These are phyloP conservation scores for Calvatia gigantea DNA, from an alignment of 768 basidiomycete species.

Conservation along the genomic window DNA sequence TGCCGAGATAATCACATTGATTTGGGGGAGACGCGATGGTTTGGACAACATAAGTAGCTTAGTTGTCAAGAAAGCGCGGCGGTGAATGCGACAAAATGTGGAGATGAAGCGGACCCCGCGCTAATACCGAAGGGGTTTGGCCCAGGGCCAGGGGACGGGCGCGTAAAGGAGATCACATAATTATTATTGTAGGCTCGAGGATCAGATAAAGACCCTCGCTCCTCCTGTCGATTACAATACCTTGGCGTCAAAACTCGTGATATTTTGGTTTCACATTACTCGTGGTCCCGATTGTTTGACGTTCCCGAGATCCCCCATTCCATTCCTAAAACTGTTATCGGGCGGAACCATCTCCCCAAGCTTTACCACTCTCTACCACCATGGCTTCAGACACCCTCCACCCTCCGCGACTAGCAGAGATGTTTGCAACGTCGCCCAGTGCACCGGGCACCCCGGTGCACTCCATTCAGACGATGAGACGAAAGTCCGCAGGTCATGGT, in stretches of 20 bases:
- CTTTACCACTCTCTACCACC: conserved; percentile 23
- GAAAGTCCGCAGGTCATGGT: conserved; percentile 87
- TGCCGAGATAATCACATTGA: conserved; percentile 22
- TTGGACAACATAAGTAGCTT: not conserved
- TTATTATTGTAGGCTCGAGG: not conserved
- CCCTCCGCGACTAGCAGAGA: conserved; percentile 69
- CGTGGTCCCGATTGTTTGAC: not conserved
- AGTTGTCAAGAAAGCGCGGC: not conserved
- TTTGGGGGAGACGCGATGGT: not conserved
- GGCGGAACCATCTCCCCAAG: conserved; percentile 2
- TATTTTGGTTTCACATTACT: not conserved
- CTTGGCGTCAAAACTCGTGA: not conserved
- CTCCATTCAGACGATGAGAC: conserved; percentile 86
- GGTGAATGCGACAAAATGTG: conserved; percentile 13
- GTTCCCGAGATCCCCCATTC: conserved; percentile 5
- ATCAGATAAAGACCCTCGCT: not conserved
- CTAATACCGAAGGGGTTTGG: conserved; percentile 25
- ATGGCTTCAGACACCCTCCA: conserved; percentile 51
- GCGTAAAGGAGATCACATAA: not conserved
- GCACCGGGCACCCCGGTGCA: conserved; percentile 84
- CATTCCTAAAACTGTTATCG: conserved; percentile 3
- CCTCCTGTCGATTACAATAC: not conserved
- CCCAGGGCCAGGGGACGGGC: not conserved
- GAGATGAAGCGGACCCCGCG: conserved; percentile 28
- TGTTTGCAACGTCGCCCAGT: conserved; percentile 72